Conservation (phyloP, 2,329 filamentous ascomycete genomes). For the Sporothrix protearum region DNA sequence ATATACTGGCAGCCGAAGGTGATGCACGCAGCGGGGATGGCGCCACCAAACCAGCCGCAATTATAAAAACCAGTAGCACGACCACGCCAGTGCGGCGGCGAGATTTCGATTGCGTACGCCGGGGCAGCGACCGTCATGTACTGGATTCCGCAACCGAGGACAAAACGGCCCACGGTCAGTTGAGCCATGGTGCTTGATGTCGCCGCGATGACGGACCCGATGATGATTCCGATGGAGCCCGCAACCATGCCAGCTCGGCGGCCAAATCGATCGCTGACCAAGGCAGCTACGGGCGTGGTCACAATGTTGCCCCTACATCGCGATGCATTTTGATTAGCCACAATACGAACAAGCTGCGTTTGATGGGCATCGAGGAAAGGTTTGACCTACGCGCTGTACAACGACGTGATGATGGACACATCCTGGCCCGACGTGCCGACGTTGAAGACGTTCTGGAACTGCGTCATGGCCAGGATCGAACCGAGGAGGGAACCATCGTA, state of each 20-base stretch:
- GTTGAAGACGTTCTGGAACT: not conserved
- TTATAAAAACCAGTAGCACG: slow-evolving; percentile 50
- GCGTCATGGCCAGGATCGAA: not conserved
- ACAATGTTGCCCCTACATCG: not conserved
- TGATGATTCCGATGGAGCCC: not conserved
- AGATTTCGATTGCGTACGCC: slow-evolving; percentile 47
- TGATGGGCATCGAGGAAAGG: too few species aligned
- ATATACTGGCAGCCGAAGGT: slow-evolving; percentile 48
- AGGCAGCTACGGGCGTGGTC: not conserved
- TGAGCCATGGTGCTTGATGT: not conserved
- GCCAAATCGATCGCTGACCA: not conserved
- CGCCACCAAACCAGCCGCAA: slow-evolving; percentile 36
- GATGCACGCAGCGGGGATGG: slow-evolving; percentile 48
- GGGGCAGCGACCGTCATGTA: slow-evolving; percentile 40
- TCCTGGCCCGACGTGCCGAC: not conserved
- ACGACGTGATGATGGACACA: not conserved
- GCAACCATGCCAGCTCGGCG: not conserved
- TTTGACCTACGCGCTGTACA: too few species aligned
- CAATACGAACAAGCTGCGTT: too few species aligned
- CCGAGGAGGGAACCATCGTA: not conserved
- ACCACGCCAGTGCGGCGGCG: slow-evolving; percentile 50
- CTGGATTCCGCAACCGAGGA: slow-evolving; percentile 1
- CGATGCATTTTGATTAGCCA: too few species aligned
- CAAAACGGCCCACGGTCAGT: not conserved
- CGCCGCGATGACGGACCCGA: not conserved